Conservation (phyloP, 2,329 filamentous ascomycete genomes). For the Akanthomyces uredinophilus region DNA sequence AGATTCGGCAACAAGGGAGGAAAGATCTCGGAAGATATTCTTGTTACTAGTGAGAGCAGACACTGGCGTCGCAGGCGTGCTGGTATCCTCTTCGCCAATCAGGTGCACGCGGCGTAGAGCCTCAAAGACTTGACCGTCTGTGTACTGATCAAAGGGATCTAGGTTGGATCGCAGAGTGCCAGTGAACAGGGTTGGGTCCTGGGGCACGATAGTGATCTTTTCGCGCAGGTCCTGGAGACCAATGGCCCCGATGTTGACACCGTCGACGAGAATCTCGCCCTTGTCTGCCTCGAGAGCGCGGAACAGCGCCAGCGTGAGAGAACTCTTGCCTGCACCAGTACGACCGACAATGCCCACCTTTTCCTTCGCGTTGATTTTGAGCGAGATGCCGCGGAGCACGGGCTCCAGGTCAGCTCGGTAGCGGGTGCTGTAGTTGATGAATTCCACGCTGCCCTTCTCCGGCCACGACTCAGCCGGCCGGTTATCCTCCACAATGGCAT, state of each 20-base stretch:
- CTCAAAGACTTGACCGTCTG: conserved; percentile 83
- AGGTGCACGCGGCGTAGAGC: conserved; percentile 85
- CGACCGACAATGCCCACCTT: conserved; percentile 96
- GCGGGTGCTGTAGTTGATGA: conserved; percentile 80
- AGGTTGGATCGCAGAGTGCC: conserved; percentile 89
- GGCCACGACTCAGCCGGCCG: conserved; percentile 81
- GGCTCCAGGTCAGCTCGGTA: conserved; percentile 85
- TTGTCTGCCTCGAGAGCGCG: conserved; percentile 85
- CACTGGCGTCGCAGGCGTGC: conserved; percentile 24
- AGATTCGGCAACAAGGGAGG: conserved; percentile 79
- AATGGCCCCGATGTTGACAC: conserved; percentile 82
- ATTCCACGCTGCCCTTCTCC: conserved; percentile 77
- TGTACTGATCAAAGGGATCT: conserved; percentile 85
- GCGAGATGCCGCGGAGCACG: conserved; percentile 76
- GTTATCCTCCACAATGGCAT: conserved; percentile 69
- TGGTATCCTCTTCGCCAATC: conserved; percentile 56
- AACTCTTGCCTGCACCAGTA: conserved; percentile 95
- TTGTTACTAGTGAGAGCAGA: conserved; percentile 65
- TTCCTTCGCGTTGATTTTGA: conserved; percentile 79
- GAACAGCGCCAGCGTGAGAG: conserved; percentile 87
- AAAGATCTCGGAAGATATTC: conserved; percentile 81
- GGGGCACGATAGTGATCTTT: conserved; percentile 94
- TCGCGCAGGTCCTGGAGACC: conserved; percentile 90
- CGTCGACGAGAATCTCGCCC: conserved; percentile 86
- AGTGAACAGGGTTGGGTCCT: conserved; percentile 91